phyloP scores from a whole-genome alignment of 768 basidiomycete genomes.

The Suillus hirtellus region DNA sequence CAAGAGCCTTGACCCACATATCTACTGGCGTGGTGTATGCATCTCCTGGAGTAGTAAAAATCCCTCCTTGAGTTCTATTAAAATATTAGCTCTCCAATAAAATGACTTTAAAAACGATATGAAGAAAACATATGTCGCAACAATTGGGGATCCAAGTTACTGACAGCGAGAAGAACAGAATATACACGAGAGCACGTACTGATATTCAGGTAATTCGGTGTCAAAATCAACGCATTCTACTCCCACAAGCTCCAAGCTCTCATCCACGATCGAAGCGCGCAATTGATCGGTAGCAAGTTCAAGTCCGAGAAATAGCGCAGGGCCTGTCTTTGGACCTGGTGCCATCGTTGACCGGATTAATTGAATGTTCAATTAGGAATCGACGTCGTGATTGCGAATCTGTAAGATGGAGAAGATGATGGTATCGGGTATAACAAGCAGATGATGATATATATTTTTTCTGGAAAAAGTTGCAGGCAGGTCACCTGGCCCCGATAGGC shows the following conservation, averaged over 20 bases:
- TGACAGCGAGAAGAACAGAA: constrained; percentile 8
- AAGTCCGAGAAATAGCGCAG: constrained; percentile 78
- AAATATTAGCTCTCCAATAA: constrained; percentile 19
- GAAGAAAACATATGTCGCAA: constrained; percentile 14
- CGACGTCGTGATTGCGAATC: constrained; percentile 12
- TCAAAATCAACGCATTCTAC: constrained; percentile 87
- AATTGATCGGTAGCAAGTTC: constrained; percentile 85
- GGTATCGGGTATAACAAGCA: constrained; percentile 33
- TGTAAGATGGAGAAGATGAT: constrained; percentile 21
- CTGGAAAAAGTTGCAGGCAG: background rate
- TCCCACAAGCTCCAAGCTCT: constrained; percentile 77
- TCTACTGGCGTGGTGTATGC: constrained; percentile 87
- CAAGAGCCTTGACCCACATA: constrained; percentile 88
- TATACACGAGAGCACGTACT: constrained; percentile 50
- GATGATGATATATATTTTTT: constrained; percentile 9
- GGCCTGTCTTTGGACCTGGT: constrained; percentile 39
- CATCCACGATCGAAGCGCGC: constrained; percentile 81
- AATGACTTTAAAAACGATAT: constrained; percentile 8
- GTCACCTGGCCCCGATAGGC: constrained; percentile 4
- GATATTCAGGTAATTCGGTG: constrained; percentile 73
- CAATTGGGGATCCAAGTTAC: constrained; percentile 5
- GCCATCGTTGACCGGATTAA: constrained; percentile 26
- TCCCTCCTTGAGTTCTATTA: constrained; percentile 78
- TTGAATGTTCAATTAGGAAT: constrained; percentile 10
- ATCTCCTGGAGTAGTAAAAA: constrained; percentile 84